These are phyloP conservation scores for Ceratocystis ficicola DNA, from an alignment of 2,329 filamentous ascomycete species.

Conservation along the genomic window DNA sequence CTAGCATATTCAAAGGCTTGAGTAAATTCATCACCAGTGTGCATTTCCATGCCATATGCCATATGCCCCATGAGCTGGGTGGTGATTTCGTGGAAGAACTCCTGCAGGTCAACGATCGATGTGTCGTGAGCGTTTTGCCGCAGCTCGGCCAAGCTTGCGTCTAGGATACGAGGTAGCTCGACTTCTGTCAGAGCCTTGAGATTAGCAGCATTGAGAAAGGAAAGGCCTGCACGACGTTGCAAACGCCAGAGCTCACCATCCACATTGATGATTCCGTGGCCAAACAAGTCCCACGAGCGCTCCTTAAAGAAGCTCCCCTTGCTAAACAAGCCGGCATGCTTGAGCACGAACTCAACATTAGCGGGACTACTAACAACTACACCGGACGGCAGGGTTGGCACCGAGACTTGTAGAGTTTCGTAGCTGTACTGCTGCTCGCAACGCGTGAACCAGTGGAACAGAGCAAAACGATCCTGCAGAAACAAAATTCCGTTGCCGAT, in stretches of 20 bases:
- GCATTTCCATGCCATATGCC: constrained; percentile 59
- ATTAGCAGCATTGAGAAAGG: constrained; percentile 48
- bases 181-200: constrained; percentile 45
- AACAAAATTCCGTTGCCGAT: constrained; percentile 51
- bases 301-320: constrained; percentile 52
- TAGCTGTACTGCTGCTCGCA: constrained; percentile 45
- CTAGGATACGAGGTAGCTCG: constrained; percentile 44
- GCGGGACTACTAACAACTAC: constrained; percentile 51
- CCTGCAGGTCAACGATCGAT: constrained; percentile 42
- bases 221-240: constrained; percentile 49
- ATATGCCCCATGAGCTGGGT: constrained; percentile 55
- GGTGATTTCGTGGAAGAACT: constrained; percentile 51
- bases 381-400: constrained; percentile 49
- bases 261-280: constrained; percentile 54
- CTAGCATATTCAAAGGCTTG: constrained; percentile 51
- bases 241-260: constrained; percentile 52
- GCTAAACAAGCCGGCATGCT: constrained; percentile 46
- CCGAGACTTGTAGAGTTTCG: constrained; percentile 50
- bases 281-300: constrained; percentile 51
- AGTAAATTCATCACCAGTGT: constrained; percentile 48
- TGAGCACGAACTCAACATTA: constrained; percentile 52
- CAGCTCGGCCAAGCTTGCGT: constrained; percentile 33
- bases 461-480: constrained; percentile 45
- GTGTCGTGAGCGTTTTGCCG: constrained; percentile 24
- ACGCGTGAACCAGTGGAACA: constrained; percentile 51